These are phyloP conservation scores for Aspergillus amoenus DNA, from an alignment of 2,329 filamentous ascomycete species.

Conservation along the genomic window DNA sequence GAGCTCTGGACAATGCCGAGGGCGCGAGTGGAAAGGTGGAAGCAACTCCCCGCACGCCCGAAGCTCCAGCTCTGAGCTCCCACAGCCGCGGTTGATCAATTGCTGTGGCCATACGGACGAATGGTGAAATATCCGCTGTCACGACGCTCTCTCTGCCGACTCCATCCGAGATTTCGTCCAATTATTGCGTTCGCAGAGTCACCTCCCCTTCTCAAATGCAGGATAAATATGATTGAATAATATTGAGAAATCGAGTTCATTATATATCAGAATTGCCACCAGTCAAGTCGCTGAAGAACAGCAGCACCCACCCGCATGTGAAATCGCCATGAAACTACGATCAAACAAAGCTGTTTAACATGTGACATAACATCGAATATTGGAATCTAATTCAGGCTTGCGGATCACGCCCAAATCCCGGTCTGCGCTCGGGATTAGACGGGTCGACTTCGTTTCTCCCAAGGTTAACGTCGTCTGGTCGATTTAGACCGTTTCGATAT, in stretches of 20 bases:
- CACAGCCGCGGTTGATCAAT: constrained; percentile 17
- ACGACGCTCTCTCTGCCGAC: neutral
- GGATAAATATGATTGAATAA: neutral
- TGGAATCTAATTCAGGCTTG: neutral
- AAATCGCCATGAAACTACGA: neutral
- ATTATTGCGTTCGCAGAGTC: neutral
- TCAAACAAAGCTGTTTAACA: neutral
- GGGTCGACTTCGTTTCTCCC: neutral
- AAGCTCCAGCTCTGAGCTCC: constrained; percentile 10
- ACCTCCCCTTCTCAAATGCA: neutral
- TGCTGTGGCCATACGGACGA: neutral
- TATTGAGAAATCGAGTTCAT: neutral
- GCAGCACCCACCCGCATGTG: constrained; percentile 3
- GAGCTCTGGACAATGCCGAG: neutral
- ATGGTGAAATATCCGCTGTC: neutral
- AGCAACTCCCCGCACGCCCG: constrained; percentile 22
- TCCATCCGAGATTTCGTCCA: constrained; percentile 3
- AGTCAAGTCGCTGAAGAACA: neutral
- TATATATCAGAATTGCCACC: neutral
- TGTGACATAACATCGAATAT: constrained; percentile 8
- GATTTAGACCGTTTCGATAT: constrained; percentile 70
- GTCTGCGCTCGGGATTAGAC: constrained; percentile 6
- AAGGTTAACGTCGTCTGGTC: neutral
- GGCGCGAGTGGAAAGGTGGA: constrained; percentile 8
- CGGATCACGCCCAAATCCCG: neutral